A percentile compares a stretch with the other conserved stretches of the same genome.
Conservation (phyloP, 768 basidiomycete species). For the Boletus barrowsii region DNA sequence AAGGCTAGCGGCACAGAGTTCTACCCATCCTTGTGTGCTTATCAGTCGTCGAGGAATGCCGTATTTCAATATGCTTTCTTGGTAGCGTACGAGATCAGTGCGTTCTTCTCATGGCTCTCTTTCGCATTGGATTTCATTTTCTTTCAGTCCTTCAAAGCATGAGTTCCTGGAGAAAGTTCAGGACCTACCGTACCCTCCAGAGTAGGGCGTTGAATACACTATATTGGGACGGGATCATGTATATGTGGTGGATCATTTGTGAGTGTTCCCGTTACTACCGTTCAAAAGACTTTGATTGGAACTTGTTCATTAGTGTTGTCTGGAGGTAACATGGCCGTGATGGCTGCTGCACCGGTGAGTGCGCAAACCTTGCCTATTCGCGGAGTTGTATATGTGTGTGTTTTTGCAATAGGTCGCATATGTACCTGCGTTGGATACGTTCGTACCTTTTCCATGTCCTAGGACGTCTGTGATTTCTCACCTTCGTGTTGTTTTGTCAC, state of each 20-base stretch:
- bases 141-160: conserved; percentile 24
- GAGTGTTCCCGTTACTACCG: not conserved
- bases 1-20: conserved; percentile 9
- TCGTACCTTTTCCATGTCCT: conserved; percentile 1
- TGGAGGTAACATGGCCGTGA: conserved; percentile 12
- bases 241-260: conserved; percentile 26
- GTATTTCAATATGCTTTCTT: conserved; percentile 14
- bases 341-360: conserved; percentile 21
- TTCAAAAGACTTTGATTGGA: not conserved
- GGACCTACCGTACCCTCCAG: conserved; percentile 17
- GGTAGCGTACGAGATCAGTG: conserved; percentile 22
- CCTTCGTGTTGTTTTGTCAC: not conserved
- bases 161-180: conserved; percentile 23
- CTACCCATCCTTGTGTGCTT: conserved; percentile 17
- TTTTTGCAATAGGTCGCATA: conserved; percentile 10
- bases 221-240: conserved; percentile 28
- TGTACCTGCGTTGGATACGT: conserved; percentile 21
- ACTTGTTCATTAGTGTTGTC: conserved; percentile 11
- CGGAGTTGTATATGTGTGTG: not conserved
- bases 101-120: not conserved
- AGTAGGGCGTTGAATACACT: conserved; percentile 21
- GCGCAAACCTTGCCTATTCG: too few species aligned
- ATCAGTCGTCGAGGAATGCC: conserved; percentile 13
- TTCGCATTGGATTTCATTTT: not conserved
- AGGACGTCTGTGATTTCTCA: conserved; percentile 1